phyloP scores from a whole-genome alignment of 495 filamentous ascomycete genomes.

The Parathielavia appendiculata region DNA sequence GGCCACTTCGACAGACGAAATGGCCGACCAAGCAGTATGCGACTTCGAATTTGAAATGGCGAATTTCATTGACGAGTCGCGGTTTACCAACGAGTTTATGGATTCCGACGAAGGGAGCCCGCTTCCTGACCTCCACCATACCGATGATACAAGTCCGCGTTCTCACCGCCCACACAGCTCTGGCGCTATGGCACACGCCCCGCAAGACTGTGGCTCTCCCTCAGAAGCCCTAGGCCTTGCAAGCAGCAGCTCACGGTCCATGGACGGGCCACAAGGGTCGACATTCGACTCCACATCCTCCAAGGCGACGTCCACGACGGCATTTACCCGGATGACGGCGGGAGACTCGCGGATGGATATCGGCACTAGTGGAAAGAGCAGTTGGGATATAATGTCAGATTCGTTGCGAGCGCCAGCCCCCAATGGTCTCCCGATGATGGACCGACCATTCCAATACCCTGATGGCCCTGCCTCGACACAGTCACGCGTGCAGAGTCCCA shows the following conservation, averaged over 20 bases:
- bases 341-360: conserved; percentile 20
- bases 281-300: conserved; percentile 31
- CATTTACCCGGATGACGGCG: conserved; percentile 15
- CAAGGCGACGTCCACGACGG: conserved; percentile 17
- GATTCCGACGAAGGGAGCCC: conserved; percentile 37
- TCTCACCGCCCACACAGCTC: conserved; percentile 14
- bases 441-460: conserved; percentile 1
- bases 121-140: conserved; percentile 8
- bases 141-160: conserved; percentile 2
- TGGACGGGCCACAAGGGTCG: conserved; percentile 36
- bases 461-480: background rate
- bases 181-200: conserved; percentile 14
- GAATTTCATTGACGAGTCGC: conserved; percentile 7
- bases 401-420: background rate
- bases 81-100: conserved; percentile 32
- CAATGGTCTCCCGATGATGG: conserved; percentile 1
- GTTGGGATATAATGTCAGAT: conserved; percentile 10
- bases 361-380: conserved; percentile 7
- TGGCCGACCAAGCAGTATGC: conserved; percentile 33
- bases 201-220: conserved; percentile 18
- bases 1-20: background rate
- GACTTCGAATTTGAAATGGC: conserved; percentile 15
- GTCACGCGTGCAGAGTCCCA: conserved; percentile 11
- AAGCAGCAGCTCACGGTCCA: conserved; percentile 13
- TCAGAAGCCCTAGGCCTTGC: conserved; percentile 22